Conservation (phyloP, 1,284 basidiomycete genomes). For the Ustilago esculenta region DNA sequence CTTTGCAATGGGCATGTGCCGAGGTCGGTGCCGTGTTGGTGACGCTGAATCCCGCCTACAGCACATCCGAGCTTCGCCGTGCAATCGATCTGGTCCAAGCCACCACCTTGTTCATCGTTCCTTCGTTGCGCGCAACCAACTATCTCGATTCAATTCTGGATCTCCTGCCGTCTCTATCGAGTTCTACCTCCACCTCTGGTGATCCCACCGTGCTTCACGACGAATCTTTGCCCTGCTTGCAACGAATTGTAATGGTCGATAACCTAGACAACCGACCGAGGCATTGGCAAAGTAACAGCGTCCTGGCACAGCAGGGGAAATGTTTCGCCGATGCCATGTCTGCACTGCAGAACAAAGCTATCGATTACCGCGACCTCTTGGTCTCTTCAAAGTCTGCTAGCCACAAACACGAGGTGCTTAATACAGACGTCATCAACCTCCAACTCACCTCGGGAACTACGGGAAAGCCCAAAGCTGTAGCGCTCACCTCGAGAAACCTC, state of each 20-base stretch:
- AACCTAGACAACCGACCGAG: constrained; percentile 69
- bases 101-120: constrained; percentile 78
- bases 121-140: constrained; percentile 68
- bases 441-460: constrained; percentile 65
- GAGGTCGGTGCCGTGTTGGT: constrained; percentile 81
- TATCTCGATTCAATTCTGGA: constrained; percentile 69
- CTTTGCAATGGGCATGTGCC: constrained; percentile 83
- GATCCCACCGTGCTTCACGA: constrained; percentile 70
- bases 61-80: constrained; percentile 75
- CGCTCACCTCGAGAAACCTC: constrained; percentile 72
- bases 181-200: constrained; percentile 68
- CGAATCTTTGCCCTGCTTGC: constrained; percentile 74
- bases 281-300: constrained; percentile 52
- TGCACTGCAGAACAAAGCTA: constrained; percentile 20
- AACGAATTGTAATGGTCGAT: constrained; percentile 76
- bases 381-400: constrained; percentile 70
- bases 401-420: constrained; percentile 71
- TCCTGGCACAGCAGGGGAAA: constrained; percentile 42
- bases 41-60: constrained; percentile 83
- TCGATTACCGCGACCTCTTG: constrained; percentile 56
- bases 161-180: constrained; percentile 74
- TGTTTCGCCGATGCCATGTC: constrained; percentile 44
- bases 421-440: constrained; percentile 80
- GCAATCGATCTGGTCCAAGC: constrained; percentile 76
- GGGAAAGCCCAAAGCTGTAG: constrained; percentile 55